Base-by-base conservation (phyloP, 2,329 filamentous ascomycete species). In the Boeremia lycopersici region DNA sequence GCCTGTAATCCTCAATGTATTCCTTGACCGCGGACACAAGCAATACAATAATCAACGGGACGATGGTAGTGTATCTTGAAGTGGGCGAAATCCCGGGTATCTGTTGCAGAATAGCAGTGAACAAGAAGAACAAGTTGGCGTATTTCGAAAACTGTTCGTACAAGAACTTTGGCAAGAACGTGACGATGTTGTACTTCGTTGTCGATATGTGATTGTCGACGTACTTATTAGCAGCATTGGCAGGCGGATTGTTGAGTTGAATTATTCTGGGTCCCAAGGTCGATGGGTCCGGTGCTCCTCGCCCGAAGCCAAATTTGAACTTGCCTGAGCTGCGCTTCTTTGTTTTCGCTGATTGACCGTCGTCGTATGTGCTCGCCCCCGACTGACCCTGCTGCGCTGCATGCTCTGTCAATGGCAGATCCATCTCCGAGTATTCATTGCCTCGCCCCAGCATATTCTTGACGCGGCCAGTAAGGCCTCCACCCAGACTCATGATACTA, bases 141-240 rank as follows among this genome's bases (percentile, higher is more conserved):
- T 97, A 96, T 81, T 97, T 99, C 58, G 93, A 97, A 78, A 99
- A 99, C 74, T 99, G 95, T 76, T 99, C 95, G 75, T 93, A 92
- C 52, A 99, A 82, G 77, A 99, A 99, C 77, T 99, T 99, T 45
- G 95, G 95, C 15, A 98, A 73, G 76, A 99, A 99, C 17, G 92
- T 96, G 49, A 90, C 82, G 70, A 91, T 68, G 75, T 98, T 99
- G 84, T 99, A 99, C 77, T 99, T 99, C 60, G 95, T 89, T 6
- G 95, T 99, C 36, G 93, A 98, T 60, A 99, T 89, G 76, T 98
- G 92, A 73, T 99, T 99, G 83, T 96, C 90, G 72, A 93, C 85
- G 75, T 95, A 98, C 76, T 93, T 96, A 80, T 93, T 93, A 45
- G 82, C 82, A 39, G 89, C 84, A 74, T 99, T 99, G 48, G 93